Evolutionary conservation across 768 basidiomycete species (phyloP), one percentile per base, ranked within the genome.

Genomic region (Trametopsis cervina): DNA sequence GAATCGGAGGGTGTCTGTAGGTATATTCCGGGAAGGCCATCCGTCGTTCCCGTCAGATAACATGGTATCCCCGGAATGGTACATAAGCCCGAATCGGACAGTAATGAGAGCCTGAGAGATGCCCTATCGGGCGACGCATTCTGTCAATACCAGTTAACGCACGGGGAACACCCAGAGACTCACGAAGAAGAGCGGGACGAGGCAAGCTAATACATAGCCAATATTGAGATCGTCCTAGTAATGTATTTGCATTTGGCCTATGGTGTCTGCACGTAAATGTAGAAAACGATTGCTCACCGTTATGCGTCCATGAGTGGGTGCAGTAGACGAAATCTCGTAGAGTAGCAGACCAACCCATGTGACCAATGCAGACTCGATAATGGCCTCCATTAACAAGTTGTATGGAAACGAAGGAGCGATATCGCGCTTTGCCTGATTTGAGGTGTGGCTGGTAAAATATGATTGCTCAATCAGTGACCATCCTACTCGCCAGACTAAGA

Each of bases 291-390:
- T 27, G 22, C 51, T 3, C 44, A 59, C 59, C 21, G 51, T 46
- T 37, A 59, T 27, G 39, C 49, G 52, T 9, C 59, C 53, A 1
- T 51, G 44, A 7, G 39, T 18, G 9, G 59, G 59, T 11, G 50
- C 59, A 12, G 58, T 46, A 4, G 54, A 45, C 26, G 50, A 42
- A 25, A 57, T 52, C 48, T 60, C 57, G 38, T 47, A 50, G 17
- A 60, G 35, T 4, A 60, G 45, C n/a, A 60, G 51, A 5, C 59
- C 59, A n/a, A 60, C 29, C 59, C 59, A 60, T 18, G 59, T 60
- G 4, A 59, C 54, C 4, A 54, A 24, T 13, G 59, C 59, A 12
- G 59, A 57, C 46, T 59, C 59, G 46, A 59, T 53, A 37, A 54
- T 42, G 4, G 57, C 59, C 12, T 50, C 48, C 25, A 57, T 21